Conservation (phyloP, 192 early-diverging fungal species). For the Linnemannia hyalina region DNA sequence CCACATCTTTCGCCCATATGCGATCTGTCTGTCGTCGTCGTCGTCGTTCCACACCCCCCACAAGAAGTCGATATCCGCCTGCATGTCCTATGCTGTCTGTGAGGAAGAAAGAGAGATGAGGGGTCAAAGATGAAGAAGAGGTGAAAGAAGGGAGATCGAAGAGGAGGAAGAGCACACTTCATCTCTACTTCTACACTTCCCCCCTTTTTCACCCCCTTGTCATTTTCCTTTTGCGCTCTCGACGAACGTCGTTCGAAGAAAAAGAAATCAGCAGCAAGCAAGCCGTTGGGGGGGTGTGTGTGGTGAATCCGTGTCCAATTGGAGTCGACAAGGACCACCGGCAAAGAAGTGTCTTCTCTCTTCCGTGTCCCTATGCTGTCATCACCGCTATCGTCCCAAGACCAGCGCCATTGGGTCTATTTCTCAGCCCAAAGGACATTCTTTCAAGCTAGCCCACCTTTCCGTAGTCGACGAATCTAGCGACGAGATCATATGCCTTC, state of each 20-base stretch:
- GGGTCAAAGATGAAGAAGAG: not conserved
- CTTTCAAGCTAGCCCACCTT: not conserved
- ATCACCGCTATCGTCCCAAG: constrained; percentile 16
- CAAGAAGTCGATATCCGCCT: not conserved
- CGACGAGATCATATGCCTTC: not conserved
- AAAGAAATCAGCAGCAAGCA: too few species aligned
- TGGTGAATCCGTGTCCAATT: not conserved
- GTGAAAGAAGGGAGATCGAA: not conserved
- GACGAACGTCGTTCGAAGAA: too few species aligned
- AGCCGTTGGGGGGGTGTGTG: not conserved
- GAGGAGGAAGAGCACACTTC: too few species aligned
- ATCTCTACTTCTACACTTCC: not conserved
- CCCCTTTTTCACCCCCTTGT: not conserved
- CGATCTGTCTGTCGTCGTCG: not conserved
- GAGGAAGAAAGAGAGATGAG: not conserved
- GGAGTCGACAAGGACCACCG: not conserved
- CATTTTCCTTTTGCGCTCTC: not conserved
- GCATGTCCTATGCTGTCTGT: not conserved
- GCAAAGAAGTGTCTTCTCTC: not conserved
- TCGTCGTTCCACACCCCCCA: not conserved
- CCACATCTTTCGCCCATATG: not conserved
- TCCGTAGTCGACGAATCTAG: not conserved
- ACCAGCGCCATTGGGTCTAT: not conserved
- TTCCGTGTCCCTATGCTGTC: not conserved
- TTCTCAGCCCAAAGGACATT: not conserved